Percentiles rank a stretch among this genome's conserved stretches.
Evolutionary conservation across 2,329 filamentous ascomycete species (phyloP).

Genomic region (Aspergillus novoparasiticus): DNA sequence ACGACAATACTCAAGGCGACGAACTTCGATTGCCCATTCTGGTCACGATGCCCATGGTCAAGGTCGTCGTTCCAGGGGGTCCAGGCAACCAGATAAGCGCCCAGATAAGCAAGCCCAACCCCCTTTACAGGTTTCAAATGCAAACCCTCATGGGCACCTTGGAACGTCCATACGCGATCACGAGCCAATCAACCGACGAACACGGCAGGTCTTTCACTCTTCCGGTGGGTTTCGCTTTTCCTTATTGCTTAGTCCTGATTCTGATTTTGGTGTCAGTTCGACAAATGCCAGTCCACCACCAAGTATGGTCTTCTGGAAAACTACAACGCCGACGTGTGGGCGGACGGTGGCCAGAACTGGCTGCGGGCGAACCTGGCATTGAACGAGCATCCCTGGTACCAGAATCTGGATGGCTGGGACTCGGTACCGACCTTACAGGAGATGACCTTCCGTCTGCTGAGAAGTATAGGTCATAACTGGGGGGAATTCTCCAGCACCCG

Average conservation of each 20-base stretch:
- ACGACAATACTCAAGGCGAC: neutral
- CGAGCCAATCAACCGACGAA: neutral
- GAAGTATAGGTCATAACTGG: rapidly evolving
- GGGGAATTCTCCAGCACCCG: neutral
- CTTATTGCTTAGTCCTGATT: neutral
- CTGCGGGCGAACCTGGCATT: neutral
- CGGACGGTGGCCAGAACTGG: neutral
- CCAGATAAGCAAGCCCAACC: neutral
- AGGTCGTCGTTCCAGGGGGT: no score
- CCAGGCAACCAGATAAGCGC: no score
- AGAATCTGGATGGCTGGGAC: neutral
- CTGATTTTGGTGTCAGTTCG: neutral
- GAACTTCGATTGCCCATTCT: neutral
- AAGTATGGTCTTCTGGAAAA: neutral
- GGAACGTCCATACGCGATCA: neutral
- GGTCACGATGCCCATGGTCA: neutral
- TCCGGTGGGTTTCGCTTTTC: neutral
- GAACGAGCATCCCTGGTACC: neutral
- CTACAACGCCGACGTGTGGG: neutral
- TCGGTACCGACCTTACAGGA: neutral
- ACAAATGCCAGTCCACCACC: neutral
- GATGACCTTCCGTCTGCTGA: neutral
- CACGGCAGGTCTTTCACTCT: no score
- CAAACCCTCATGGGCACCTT: neutral
- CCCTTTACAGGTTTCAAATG: neutral